These are phyloP conservation scores for Angophora floribunda DNA, from an alignment of 345 rosid genomes.

Conservation along the genomic window DNA sequence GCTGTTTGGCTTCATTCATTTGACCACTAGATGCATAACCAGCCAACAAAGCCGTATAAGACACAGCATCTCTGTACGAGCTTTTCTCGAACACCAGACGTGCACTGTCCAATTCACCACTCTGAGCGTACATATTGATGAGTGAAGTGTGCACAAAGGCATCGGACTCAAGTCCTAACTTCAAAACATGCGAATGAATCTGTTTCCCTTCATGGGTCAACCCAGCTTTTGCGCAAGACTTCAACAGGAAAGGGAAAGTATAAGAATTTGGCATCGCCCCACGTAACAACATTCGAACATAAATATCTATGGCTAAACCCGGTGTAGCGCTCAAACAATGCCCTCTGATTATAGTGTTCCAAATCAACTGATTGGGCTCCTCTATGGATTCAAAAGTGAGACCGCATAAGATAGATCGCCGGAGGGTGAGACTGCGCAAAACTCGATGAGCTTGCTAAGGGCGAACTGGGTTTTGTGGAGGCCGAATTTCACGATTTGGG, in stretches of 20 bases:
- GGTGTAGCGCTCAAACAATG: conserved; percentile 37
- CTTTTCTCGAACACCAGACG: conserved; percentile 43
- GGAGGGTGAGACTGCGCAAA: conserved; percentile 48
- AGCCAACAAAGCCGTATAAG: conserved; percentile 49
- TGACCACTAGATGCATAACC: conserved; percentile 5
- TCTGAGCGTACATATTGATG: conserved; percentile 50
- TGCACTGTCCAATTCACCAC: conserved; percentile 29
- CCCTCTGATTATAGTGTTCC: conserved; percentile 60
- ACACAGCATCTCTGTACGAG: conserved; percentile 41
- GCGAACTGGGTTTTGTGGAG: conserved; percentile 69
- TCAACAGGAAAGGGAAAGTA: conserved; percentile 60
- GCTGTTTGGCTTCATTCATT: background rate
- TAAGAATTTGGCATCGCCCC: conserved; percentile 40
- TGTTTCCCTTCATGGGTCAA: conserved; percentile 37
- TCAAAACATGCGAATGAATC: conserved; percentile 47
- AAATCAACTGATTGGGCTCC: conserved; percentile 49
- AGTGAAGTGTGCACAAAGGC: conserved; percentile 56
- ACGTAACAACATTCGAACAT: conserved; percentile 34
- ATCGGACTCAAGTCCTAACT: conserved; percentile 43
- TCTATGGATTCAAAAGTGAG: conserved; percentile 36
- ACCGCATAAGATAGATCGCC: conserved; percentile 52
- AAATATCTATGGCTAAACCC: conserved; percentile 22
- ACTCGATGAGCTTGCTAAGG: conserved; percentile 58
- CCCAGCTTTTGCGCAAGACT: conserved; percentile 36
- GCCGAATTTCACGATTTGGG: conserved; percentile 53